Conservation (phyloP, 78 protist species). For the Polysphondylium violaceum region DNA sequence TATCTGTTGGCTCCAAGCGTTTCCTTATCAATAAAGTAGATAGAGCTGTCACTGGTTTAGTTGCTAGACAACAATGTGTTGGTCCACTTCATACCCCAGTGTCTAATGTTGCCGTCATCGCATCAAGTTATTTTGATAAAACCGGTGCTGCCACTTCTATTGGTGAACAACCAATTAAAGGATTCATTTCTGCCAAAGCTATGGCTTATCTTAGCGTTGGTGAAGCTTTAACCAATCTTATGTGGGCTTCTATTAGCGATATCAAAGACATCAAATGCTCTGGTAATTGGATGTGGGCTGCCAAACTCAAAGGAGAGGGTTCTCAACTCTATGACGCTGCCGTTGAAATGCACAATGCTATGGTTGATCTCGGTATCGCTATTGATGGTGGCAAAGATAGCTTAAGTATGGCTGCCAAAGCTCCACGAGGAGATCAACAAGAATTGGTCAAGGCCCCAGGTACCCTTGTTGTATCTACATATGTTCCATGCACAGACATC, state of each 20-base stretch:
- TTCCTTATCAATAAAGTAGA: conserved; percentile 92
- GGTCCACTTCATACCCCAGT: conserved; percentile 94
- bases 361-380: conserved; percentile 85
- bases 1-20: conserved; percentile 94
- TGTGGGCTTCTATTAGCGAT: conserved; percentile 73
- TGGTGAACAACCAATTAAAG: conserved; percentile 95
- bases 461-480: conserved; percentile 89
- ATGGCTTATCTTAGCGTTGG: conserved; percentile 92
- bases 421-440: conserved; percentile 33
- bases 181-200: conserved; percentile 86
- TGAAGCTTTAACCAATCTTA: conserved; percentile 93
- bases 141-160: conserved; percentile 84
- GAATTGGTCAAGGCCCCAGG: conserved; percentile 89
- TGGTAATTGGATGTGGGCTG: conserved; percentile 98
- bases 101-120: conserved; percentile 89
- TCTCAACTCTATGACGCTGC: conserved; percentile 91
- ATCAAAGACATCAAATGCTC: conserved; percentile 83
- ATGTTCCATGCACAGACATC: conserved; percentile 88
- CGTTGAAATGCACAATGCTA: conserved; percentile 86
- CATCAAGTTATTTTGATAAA: conserved; percentile 52
- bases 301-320: conserved; percentile 92
- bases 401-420: conserved; percentile 92
- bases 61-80: conserved; percentile 95
- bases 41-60: conserved; percentile 94
- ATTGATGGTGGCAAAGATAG: conserved; percentile 96